phyloP scores from a whole-genome alignment of 345 rosid genomes.

The Corchorus capsularis region DNA sequence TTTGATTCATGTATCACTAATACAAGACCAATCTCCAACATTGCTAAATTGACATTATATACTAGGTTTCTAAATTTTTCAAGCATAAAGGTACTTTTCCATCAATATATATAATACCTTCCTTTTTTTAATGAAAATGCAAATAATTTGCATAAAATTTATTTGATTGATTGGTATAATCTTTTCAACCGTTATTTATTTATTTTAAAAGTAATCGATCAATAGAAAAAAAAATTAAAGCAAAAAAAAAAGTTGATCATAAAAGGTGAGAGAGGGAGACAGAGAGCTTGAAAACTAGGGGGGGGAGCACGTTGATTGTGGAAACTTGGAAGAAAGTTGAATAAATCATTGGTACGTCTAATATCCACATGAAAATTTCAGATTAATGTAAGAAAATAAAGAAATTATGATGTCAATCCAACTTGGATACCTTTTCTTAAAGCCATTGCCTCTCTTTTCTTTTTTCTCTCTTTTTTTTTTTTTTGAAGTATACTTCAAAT shows the following conservation, averaged over 20 bases:
- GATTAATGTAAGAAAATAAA: background rate
- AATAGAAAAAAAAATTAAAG: too few relatives aligned
- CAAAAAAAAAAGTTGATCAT: background rate
- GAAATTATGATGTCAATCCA: background rate
- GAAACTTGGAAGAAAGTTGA: background rate
- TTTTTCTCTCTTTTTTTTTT: too few relatives aligned
- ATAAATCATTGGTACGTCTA: background rate
- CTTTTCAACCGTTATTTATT: too few relatives aligned
- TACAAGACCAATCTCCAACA: background rate
- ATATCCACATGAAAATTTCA: background rate
- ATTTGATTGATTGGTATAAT: too few relatives aligned
- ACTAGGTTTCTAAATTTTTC: too few relatives aligned
- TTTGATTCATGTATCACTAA: background rate
- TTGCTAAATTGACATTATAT: background rate
- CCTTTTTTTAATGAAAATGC: too few relatives aligned
- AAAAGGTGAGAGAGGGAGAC: background rate
- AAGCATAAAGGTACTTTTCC: too few relatives aligned
- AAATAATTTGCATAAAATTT: too few relatives aligned
- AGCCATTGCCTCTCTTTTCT: background rate
- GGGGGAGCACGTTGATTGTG: background rate
- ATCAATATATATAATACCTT: too few relatives aligned
- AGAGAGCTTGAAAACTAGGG: background rate
- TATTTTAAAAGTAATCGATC: too few relatives aligned
- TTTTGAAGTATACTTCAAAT: too few relatives aligned
- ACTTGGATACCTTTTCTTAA: background rate